Evolutionary conservation across 768 basidiomycete genomes (phyloP).

Genomic region (Trametes cingulata): DNA sequence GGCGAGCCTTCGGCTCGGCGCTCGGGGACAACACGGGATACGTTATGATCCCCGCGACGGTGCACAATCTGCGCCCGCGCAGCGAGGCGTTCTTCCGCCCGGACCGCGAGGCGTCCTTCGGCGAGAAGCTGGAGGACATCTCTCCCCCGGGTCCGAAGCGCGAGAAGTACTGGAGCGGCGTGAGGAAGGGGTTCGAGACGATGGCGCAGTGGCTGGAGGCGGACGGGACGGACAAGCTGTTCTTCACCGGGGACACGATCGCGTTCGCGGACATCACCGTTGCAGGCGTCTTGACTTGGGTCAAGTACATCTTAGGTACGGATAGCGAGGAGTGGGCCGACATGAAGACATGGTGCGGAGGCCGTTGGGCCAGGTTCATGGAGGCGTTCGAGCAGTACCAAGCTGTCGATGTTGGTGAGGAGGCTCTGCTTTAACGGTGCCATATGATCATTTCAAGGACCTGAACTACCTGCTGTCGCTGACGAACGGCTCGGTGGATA

Average conservation of each 20-base stretch:
- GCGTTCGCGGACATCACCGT: constrained; percentile 40
- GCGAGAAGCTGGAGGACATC: constrained; percentile 39
- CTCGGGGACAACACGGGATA: not conserved
- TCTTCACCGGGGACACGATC: constrained; percentile 36
- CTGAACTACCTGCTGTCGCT: no score
- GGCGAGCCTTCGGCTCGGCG: not conserved
- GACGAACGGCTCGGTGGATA: no score
- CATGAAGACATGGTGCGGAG: constrained; percentile 38
- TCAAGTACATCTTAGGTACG: constrained; percentile 30
- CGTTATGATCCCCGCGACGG: constrained; percentile 10
- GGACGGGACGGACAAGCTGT: constrained; percentile 28
- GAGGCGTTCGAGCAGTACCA: constrained; percentile 36
- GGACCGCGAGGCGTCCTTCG: constrained; percentile 35
- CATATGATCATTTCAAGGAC: no score
- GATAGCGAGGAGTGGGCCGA: constrained; percentile 36
- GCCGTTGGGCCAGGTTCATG: constrained; percentile 40
- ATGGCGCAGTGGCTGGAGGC: constrained; percentile 35
- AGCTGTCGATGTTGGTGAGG: constrained; percentile 12
- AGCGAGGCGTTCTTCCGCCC: constrained; percentile 42
- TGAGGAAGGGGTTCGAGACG: constrained; percentile 27
- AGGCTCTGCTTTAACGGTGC: not conserved
- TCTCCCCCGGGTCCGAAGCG: constrained; percentile 28
- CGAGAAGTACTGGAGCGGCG: constrained; percentile 31
- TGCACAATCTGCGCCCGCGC: constrained; percentile 33
- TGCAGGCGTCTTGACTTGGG: constrained; percentile 39